Conservation (phyloP, 1,284 basidiomycete species). For the Amylostereum chailletii region DNA sequence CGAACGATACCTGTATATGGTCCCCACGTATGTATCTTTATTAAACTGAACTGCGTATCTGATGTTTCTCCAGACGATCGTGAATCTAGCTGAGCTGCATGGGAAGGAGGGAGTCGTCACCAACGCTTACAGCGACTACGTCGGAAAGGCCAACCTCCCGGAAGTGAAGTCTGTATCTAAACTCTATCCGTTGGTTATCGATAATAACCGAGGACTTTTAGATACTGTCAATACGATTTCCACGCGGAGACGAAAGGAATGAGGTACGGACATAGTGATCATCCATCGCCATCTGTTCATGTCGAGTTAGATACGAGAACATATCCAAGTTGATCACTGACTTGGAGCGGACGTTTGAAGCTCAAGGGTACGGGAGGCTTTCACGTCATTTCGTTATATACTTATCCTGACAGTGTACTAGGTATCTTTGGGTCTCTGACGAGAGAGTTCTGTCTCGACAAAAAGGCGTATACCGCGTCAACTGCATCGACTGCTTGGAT, state of each 20-base stretch:
- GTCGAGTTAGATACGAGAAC: constrained; percentile 67
- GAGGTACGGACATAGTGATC: constrained; percentile 46
- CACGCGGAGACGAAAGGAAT: constrained; percentile 86
- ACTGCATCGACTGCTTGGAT: constrained; percentile 92
- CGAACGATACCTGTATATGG: constrained; percentile 68
- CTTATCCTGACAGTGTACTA: constrained; percentile 18
- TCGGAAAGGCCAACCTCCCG: constrained; percentile 48
- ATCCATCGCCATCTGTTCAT: too few relatives aligned
- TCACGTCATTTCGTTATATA: constrained; percentile 3
- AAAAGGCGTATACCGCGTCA: constrained; percentile 77
- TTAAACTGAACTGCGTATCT: neutral
- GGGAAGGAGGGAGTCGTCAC: constrained; percentile 85
- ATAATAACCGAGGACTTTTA: constrained; percentile 5
- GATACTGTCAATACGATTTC: constrained; percentile 79
- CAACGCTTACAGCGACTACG: constrained; percentile 67
- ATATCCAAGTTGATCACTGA: constrained; percentile 72
- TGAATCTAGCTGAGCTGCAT: constrained; percentile 86
- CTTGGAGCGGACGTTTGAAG: constrained; percentile 66
- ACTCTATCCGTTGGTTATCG: neutral
- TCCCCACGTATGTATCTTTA: constrained; percentile 45
- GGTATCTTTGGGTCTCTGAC: constrained; percentile 82
- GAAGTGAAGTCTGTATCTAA: constrained; percentile 50
- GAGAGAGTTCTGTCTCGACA: constrained; percentile 70
- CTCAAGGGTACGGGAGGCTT: constrained; percentile 51
- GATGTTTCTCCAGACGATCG: constrained; percentile 46